Conservation (phyloP, 768 basidiomycete genomes). For the Gelatoporia subvermispora region DNA sequence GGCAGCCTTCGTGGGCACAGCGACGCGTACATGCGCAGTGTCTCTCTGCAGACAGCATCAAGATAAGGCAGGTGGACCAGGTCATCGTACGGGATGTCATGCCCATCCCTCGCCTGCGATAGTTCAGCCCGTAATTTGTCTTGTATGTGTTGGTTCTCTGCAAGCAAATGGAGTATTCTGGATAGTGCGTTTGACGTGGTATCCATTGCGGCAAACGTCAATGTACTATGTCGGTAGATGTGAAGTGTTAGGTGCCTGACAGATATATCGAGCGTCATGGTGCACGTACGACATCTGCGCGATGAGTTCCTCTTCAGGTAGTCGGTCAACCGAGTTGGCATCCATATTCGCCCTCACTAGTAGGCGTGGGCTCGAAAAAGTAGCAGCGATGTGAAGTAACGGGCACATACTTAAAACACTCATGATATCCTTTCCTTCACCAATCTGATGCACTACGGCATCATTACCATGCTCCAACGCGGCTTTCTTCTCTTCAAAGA, state of each 20-base stretch:
- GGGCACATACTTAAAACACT: constrained; percentile 18
- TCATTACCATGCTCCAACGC: constrained; percentile 16
- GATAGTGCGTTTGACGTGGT: constrained; percentile 21
- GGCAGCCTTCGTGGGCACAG: not conserved
- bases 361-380: not conserved
- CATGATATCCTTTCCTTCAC: constrained; percentile 25
- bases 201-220: constrained; percentile 19
- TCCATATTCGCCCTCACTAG: constrained; percentile 19
- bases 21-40: constrained; percentile 7
- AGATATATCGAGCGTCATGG: not conserved
- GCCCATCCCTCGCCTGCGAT: constrained; percentile 8
- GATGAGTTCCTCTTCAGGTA: constrained; percentile 22
- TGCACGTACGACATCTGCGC: constrained; percentile 24
- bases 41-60: constrained; percentile 13
- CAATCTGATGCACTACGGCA: constrained; percentile 11
- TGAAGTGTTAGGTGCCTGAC: not conserved
- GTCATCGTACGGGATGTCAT: constrained; percentile 8
- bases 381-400: not conserved
- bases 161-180: constrained; percentile 12
- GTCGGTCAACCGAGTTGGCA: constrained; percentile 10
- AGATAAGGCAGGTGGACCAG: constrained; percentile 8
- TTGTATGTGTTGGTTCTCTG: constrained; percentile 30
- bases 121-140: constrained; percentile 24
- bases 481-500: constrained; percentile 14
- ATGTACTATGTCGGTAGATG: not conserved